A percentile compares a stretch with the other conserved stretches of the same genome.
Evolutionary conservation across 2,329 filamentous ascomycete genomes (phyloP).

Genomic region (Xylaria sp.): DNA sequence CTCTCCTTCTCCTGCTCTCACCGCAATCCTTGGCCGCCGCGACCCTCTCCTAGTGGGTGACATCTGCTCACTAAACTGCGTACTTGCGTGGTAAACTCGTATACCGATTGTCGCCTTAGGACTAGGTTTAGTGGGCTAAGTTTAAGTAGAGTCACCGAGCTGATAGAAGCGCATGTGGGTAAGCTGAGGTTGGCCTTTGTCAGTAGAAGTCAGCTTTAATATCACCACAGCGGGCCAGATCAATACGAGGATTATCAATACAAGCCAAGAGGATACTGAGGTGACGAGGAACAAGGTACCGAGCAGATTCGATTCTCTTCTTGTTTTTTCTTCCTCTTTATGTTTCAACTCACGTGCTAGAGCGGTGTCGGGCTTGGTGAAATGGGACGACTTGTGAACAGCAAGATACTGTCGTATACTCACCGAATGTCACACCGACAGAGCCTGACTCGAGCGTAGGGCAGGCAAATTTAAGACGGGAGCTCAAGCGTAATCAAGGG

Average conservation of each 20-base stretch:
- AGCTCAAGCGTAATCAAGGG: neutral
- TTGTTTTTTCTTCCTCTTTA: neutral
- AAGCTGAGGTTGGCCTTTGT: neutral
- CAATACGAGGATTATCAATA: neutral
- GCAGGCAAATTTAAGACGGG: neutral
- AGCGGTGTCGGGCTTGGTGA: neutral
- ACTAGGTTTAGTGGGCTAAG: neutral
- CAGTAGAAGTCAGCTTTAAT: constrained; percentile 18
- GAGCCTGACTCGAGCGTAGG: constrained; percentile 5
- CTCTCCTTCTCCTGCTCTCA: neutral
- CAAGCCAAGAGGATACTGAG: neutral
- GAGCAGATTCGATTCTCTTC: neutral
- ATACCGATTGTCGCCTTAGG: constrained; percentile 5
- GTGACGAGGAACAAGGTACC: neutral
- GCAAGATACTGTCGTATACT: constrained; percentile 9
- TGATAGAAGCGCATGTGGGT: neutral
- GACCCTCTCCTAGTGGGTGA: constrained; percentile 1
- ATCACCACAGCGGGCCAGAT: neutral
- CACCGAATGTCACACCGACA: constrained; percentile 13
- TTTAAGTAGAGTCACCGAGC: constrained; percentile 1
- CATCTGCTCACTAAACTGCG: constrained; percentile 15
- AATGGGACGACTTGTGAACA: neutral
- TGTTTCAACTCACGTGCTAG: neutral
- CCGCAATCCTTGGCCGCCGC: constrained; percentile 2
- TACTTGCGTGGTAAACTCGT: constrained; percentile 5